These are phyloP conservation scores for Coemansia sp. DNA, from an alignment of 192 early-diverging fungal species.

Conservation along the genomic window DNA sequence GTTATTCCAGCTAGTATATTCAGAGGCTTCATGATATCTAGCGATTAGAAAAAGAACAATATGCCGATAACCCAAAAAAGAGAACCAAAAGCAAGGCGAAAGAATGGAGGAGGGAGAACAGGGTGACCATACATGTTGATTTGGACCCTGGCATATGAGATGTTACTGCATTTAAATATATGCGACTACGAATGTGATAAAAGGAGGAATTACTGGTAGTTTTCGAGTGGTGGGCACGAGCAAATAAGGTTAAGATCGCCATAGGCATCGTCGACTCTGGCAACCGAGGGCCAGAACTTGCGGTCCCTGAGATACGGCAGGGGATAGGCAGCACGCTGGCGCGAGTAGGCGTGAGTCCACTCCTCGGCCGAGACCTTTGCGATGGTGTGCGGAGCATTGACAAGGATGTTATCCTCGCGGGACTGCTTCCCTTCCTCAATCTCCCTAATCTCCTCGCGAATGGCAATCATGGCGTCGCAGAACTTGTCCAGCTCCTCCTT, in stretches of 20 bases:
- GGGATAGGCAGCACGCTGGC: conserved; percentile 91
- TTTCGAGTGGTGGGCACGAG: conserved; percentile 91
- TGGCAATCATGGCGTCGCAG: conserved; percentile 97
- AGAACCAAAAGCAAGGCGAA: neutral
- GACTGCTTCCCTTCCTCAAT: conserved; percentile 84
- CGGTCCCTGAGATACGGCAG: conserved; percentile 72
- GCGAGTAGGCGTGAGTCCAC: conserved; percentile 86
- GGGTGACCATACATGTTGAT: neutral
- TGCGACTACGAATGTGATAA: neutral
- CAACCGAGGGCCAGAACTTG: conserved; percentile 98
- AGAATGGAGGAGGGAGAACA: neutral
- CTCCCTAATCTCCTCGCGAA: conserved; percentile 87
- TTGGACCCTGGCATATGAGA: conserved; percentile 6
- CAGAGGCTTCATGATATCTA: neutral
- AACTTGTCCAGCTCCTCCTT: conserved; percentile 93
- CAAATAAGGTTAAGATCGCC: conserved; percentile 95
- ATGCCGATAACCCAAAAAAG: neutral
- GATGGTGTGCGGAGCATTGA: conserved; percentile 86
- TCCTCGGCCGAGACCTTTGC: conserved; percentile 70
- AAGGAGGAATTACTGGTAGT: conserved; percentile 54
- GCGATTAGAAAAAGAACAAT: neutral
- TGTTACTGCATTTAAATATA: conserved; percentile 4
- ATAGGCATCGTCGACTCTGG: conserved; percentile 90
- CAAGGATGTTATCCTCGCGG: conserved; percentile 83
- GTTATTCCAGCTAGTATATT: neutral